Conservation (phyloP, 2,329 filamentous ascomycete species). For the Colletotrichum camelliae region DNA sequence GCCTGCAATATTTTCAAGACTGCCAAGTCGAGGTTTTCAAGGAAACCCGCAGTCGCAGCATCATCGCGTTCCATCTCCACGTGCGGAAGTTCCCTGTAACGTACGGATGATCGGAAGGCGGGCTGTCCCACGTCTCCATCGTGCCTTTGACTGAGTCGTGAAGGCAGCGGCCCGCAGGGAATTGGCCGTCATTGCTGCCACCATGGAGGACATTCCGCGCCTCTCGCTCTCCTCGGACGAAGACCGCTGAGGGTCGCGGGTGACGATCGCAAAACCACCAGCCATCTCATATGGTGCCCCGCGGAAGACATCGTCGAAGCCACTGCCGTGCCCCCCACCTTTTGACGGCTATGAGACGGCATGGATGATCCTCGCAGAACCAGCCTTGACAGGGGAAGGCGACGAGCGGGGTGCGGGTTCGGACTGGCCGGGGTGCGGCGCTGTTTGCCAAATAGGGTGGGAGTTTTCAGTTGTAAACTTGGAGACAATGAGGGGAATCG, state of each 20-base stretch:
- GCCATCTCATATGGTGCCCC: background rate
- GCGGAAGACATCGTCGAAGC: constrained; percentile 4
- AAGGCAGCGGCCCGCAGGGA: background rate
- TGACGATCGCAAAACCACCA: background rate
- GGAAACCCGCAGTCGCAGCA: background rate
- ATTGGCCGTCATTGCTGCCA: background rate
- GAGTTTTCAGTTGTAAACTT: background rate
- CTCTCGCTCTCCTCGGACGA: constrained; percentile 6
- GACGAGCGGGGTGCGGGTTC: constrained; percentile 7
- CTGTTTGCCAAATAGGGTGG: background rate
- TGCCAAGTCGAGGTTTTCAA: background rate
- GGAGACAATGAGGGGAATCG: constrained; percentile 8
- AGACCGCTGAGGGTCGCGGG: background rate
- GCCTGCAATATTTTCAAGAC: background rate
- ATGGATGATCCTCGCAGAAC: constrained; percentile 15
- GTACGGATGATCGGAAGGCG: constrained; percentile 5
- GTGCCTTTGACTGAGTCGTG: constrained; percentile 5
- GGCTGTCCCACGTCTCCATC: background rate
- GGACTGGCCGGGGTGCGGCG: constrained; percentile 12
- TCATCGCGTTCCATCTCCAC: background rate
- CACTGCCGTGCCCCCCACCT: constrained; percentile 7
- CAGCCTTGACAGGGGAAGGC: constrained; percentile 2
- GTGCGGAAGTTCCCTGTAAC: background rate
- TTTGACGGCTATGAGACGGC: background rate
- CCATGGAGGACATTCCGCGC: background rate